phyloP scores from a whole-genome alignment of 2,329 filamentous ascomycete genomes.

The Fusarium sp. region DNA sequence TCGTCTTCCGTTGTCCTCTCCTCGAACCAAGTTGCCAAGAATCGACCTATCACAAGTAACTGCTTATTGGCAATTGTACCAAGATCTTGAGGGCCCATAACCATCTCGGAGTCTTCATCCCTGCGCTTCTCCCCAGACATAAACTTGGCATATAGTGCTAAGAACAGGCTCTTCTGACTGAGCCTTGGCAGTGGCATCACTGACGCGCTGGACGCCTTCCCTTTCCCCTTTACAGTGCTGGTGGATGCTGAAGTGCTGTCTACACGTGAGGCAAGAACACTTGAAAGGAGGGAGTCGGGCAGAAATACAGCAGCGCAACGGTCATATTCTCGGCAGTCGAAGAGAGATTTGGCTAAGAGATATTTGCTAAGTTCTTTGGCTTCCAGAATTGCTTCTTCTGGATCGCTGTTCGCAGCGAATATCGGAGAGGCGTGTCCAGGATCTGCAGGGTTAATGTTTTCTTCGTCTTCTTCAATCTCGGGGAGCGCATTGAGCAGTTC shows the following conservation, averaged over 20 bases:
- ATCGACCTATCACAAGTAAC: slow-evolving; percentile 76
- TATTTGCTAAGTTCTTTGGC: slow-evolving; percentile 83
- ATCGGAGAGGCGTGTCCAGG: slow-evolving; percentile 56
- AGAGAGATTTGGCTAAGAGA: slow-evolving; percentile 90
- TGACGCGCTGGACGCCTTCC: slow-evolving; percentile 42
- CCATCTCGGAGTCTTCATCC: slow-evolving; percentile 97
- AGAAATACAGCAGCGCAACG: slow-evolving; percentile 91
- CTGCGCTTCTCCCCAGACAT: slow-evolving; percentile 95
- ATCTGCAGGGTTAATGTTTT: slow-evolving; percentile 43
- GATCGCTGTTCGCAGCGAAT: slow-evolving; percentile 69
- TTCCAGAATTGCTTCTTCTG: slow-evolving; percentile 79
- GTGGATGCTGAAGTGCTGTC: slow-evolving; percentile 49
- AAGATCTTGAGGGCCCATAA: slow-evolving; percentile 90
- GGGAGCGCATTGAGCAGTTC: slow-evolving; percentile 89
- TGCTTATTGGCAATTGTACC: slow-evolving; percentile 88
- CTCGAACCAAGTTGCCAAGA: slow-evolving; percentile 83
- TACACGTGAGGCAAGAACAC: slow-evolving; percentile 64
- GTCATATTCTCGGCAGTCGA: slow-evolving; percentile 95
- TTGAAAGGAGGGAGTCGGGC: slow-evolving; percentile 79
- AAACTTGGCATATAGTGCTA: slow-evolving; percentile 91
- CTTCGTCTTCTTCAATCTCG: slow-evolving; percentile 66
- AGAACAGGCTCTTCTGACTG: slow-evolving; percentile 91
- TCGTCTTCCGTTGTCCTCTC: slow-evolving; percentile 68
- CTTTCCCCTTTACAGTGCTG: slow-evolving; percentile 71
- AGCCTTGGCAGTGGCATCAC: slow-evolving; percentile 61